phyloP scores from a whole-genome alignment of 2,329 filamentous ascomycete genomes.

The Macrophomina pseudophaseolina region DNA sequence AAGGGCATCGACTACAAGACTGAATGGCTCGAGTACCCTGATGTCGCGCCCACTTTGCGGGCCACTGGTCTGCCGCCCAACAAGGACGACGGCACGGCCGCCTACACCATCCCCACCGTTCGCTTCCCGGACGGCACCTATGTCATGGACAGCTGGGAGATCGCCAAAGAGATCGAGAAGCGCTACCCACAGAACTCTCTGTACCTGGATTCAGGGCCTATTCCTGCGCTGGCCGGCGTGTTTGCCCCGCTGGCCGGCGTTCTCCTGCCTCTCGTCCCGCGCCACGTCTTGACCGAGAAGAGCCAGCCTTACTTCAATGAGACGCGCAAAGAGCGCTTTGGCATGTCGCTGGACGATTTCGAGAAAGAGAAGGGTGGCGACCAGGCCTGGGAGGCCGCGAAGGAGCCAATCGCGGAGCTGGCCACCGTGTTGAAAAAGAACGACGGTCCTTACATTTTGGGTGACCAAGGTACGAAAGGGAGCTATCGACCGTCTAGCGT shows the following conservation, averaged over 20 bases:
- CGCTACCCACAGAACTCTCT: slow-evolving; percentile 63
- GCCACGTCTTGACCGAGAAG: slow-evolving; percentile 55
- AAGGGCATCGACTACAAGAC: slow-evolving; percentile 71
- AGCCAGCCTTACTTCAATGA: slow-evolving; percentile 57
- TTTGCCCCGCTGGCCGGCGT: slow-evolving; percentile 31
- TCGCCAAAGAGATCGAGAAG: slow-evolving; percentile 64
- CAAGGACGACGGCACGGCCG: slow-evolving; percentile 46
- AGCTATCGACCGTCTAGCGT: slow-evolving; percentile 39
- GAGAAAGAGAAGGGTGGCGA: slow-evolving; percentile 57
- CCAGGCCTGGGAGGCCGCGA: slow-evolving; percentile 54
- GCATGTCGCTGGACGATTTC: slow-evolving; percentile 60
- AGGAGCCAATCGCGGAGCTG: slow-evolving; percentile 43
- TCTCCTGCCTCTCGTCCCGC: slow-evolving; percentile 54
- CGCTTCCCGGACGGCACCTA: slow-evolving; percentile 61
- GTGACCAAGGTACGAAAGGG: slow-evolving; percentile 50
- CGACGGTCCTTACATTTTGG: slow-evolving; percentile 65
- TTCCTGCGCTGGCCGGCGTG: slow-evolving; percentile 38
- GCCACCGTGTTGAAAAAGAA: slow-evolving; percentile 59
- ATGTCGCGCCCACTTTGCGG: slow-evolving; percentile 63
- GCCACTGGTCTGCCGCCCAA: slow-evolving; percentile 56
- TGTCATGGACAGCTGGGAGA: slow-evolving; percentile 68
- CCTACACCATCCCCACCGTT: slow-evolving; percentile 60
- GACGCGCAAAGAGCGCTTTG: slow-evolving; percentile 57
- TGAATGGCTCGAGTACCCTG: slow-evolving; percentile 72
- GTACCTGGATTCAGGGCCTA: slow-evolving; percentile 60